Percentiles rank a stretch among this genome's conserved stretches.
Conservation (phyloP, 257 asterid species). For the Primulina tabacum region DNA sequence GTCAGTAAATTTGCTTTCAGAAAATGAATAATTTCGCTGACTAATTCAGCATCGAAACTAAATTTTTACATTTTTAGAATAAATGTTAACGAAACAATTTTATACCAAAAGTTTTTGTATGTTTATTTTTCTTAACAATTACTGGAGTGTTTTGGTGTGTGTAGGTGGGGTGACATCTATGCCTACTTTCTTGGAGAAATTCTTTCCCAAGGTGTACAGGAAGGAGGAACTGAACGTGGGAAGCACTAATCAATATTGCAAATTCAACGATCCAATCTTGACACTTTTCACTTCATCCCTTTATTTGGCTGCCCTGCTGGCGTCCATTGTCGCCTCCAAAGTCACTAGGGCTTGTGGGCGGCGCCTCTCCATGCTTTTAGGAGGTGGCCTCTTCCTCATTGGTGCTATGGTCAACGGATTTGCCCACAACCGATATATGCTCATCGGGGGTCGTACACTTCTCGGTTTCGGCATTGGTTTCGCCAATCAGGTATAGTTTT, state of each 20-base stretch:
- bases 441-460: conserved; percentile 28
- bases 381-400: conserved; percentile 25
- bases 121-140: too few relatives aligned
- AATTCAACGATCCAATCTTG: conserved; percentile 16
- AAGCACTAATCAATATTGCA: conserved; percentile 29
- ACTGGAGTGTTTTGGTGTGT: too few relatives aligned
- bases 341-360: conserved; percentile 26
- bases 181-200: conserved; percentile 30
- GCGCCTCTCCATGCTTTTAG: conserved; percentile 26
- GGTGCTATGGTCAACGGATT: conserved; percentile 29
- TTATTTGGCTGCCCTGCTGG: conserved; percentile 30
- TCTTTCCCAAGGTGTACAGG: conserved; percentile 28
- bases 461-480: conserved; percentile 44
- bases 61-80: too few relatives aligned
- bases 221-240: not conserved
- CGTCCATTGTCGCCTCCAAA: conserved; percentile 15
- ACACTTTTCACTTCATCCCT: conserved; percentile 36
- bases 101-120: too few relatives aligned
- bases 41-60: too few relatives aligned
- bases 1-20: too few relatives aligned
- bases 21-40: too few relatives aligned
- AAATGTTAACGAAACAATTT: too few relatives aligned
- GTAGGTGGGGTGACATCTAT: conserved; percentile 45
- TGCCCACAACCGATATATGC: conserved; percentile 23
- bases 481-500: conserved; percentile 28